Evolutionary conservation across 2,329 filamentous ascomycete species (phyloP).

Genomic region (Talaromyces verruculosus): DNA sequence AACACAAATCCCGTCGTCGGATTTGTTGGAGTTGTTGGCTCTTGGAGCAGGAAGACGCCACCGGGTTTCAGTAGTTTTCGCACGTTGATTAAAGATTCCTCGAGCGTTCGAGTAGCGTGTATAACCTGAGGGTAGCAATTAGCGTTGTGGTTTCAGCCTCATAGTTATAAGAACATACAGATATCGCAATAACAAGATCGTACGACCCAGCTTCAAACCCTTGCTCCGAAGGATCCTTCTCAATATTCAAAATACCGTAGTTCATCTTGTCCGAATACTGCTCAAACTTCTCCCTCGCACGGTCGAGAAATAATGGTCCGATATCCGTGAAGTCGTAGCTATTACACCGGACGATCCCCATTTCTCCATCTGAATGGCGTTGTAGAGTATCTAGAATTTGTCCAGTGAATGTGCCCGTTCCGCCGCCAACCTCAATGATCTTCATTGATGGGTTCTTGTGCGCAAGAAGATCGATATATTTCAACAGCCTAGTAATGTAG

Average conservation of each 20-base stretch:
- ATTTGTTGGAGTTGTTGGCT: not conserved
- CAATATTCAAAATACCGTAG: not conserved
- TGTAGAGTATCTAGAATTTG: not conserved
- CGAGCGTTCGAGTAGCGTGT: not conserved
- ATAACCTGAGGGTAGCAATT: not conserved
- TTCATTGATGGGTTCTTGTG: conserved; percentile 46
- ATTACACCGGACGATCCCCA: not conserved
- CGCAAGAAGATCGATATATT: not conserved
- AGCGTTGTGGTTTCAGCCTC: not conserved
- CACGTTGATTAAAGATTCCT: not conserved
- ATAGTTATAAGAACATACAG: not conserved
- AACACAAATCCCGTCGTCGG: not conserved
- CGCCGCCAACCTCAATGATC: conserved; percentile 48
- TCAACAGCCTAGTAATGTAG: conserved; percentile 3
- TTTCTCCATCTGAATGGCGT: not conserved
- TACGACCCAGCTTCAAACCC: not conserved
- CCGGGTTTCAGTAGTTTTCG: not conserved
- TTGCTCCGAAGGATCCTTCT: not conserved
- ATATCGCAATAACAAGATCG: not conserved
- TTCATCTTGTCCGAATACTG: not conserved
- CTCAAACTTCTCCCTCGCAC: not conserved
- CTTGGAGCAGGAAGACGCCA: not conserved
- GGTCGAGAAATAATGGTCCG: not conserved
- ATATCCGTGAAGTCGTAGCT: not conserved
- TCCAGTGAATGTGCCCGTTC: conserved; percentile 36